A percentile compares a stretch with the other conserved stretches of the same genome.
Conservation (phyloP, 1,139 yeast species). For the Kodamaea sp. region DNA sequence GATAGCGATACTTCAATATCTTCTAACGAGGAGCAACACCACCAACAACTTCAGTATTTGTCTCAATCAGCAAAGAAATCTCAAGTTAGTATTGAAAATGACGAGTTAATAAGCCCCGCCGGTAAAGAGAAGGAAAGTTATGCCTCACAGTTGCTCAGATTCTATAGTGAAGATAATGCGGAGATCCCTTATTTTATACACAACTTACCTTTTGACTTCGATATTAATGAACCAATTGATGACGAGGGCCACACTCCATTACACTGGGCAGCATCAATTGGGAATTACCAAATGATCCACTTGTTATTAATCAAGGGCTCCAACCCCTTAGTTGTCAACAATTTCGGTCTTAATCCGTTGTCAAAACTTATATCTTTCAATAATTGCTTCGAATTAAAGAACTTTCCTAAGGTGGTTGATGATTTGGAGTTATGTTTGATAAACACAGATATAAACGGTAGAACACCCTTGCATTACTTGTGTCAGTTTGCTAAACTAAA, state of each 20-base stretch:
- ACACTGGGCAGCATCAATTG: constrained; percentile 97
- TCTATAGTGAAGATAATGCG: constrained; percentile 69
- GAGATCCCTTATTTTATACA: constrained; percentile 71
- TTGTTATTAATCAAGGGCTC: constrained; percentile 71
- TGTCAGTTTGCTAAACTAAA: constrained; percentile 57
- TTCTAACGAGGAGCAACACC: constrained; percentile 29
- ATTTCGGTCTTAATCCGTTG: constrained; percentile 77
- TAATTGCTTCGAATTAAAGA: constrained; percentile 76
- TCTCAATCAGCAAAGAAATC: constrained; percentile 3
- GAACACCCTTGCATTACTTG: constrained; percentile 71
- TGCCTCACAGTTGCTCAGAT: constrained; percentile 53
- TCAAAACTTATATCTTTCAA: constrained; percentile 83
- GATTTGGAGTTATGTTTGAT: constrained; percentile 66
- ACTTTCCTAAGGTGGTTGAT: constrained; percentile 69
- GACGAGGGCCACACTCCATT: constrained; percentile 95
- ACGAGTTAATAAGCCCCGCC: constrained; percentile 4
- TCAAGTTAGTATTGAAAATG: constrained; percentile 10
- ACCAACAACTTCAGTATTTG: background rate
- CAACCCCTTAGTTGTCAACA: constrained; percentile 68
- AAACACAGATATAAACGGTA: constrained; percentile 67
- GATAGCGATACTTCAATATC: constrained; percentile 46
- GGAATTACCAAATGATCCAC: constrained; percentile 69
- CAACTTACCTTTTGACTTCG: constrained; percentile 75
- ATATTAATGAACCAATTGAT: constrained; percentile 83
- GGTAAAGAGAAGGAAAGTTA: constrained; percentile 36